Evolutionary conservation across 1,284 basidiomycete genomes (phyloP), one percentile per base, ranked within the genome.

Genomic region (Vanrija sp.): DNA sequence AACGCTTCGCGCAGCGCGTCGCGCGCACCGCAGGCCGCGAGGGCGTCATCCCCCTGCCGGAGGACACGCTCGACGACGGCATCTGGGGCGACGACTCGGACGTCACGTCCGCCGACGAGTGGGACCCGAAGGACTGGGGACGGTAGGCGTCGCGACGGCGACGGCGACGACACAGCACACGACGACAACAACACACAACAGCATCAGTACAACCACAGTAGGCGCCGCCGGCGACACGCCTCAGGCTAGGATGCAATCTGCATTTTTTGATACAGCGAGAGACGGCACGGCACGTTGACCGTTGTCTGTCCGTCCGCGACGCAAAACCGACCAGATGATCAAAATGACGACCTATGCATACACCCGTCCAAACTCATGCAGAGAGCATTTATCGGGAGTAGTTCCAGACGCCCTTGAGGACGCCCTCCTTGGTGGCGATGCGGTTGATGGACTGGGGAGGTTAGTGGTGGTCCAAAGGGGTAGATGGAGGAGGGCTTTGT

Each of bases 401-500:
- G 52, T 63, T 63, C 74, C 74, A 76, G 66, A 73, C 72, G 69
- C 72, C 72, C 67, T 76, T 76, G 65, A 79, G 68, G 69, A 78
- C 80, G 69, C 95, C 95, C 67, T 88, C 91, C 81, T 89, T 88
- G 66, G 94, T 97, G 64, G 93, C 92, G 76, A 98, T 83, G 74
- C 94, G 85, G 86, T 98, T 98, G 75, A 98, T 78, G 54, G 91
- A 91, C 61, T 62, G 46, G 21, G 16, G 34, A 3, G 34, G 34
- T 34, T 34, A 34, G 34, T 14, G 21, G 8, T 8, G 34, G 12
- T 34, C 9, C 29, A 9, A 3, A 14, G 34, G 21, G 21, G 34
- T 14, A 34, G 34, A 28, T 28, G 28, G 28, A 28, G 28, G 28
- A 28, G 28, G 28, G 28, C 10, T 10, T 28, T 10, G 28, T 28